Conservation (phyloP, 169 alveolate species). For the Plasmodium yoelii region DNA sequence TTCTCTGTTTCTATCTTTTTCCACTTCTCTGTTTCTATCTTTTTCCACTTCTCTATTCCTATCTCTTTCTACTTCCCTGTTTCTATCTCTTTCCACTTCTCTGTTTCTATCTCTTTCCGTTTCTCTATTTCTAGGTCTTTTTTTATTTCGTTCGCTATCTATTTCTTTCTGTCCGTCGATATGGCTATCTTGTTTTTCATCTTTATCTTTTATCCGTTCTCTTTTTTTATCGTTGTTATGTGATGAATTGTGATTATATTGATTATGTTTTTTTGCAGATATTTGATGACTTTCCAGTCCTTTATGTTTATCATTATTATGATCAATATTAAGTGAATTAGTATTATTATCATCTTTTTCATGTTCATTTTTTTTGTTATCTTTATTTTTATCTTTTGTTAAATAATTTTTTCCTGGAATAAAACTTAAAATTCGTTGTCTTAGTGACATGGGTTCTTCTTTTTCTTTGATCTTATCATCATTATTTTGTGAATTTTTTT, state of each 20-base stretch:
- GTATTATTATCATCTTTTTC: background rate
- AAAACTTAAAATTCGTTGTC: too few species aligned
- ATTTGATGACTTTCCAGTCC: background rate
- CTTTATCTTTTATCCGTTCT: constrained; percentile 1
- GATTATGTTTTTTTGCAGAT: too few species aligned
- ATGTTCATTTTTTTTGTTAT: background rate
- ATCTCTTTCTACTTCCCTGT: background rate
- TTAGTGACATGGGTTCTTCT: background rate
- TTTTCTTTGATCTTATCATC: constrained; percentile 18
- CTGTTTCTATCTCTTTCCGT: constrained; percentile 21
- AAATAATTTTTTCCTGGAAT: background rate
- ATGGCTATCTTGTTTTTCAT: constrained; percentile 1
- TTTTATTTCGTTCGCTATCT: constrained; percentile 3
- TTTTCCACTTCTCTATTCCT: constrained; percentile 27
- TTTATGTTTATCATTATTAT: background rate
- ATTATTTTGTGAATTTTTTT: constrained; percentile 10
- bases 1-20: background rate
- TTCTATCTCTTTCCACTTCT: constrained; percentile 19
- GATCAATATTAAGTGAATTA: background rate
- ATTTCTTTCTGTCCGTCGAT: constrained; percentile 10
- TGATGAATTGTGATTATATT: too few species aligned
- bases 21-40: constrained; percentile 12
- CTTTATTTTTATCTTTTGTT: background rate
- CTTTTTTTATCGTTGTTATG: background rate
- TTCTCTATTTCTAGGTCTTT: constrained; percentile 15